These are phyloP conservation scores for Yarrowia sp. DNA, from an alignment of 805 yeast species.

Conservation along the genomic window DNA sequence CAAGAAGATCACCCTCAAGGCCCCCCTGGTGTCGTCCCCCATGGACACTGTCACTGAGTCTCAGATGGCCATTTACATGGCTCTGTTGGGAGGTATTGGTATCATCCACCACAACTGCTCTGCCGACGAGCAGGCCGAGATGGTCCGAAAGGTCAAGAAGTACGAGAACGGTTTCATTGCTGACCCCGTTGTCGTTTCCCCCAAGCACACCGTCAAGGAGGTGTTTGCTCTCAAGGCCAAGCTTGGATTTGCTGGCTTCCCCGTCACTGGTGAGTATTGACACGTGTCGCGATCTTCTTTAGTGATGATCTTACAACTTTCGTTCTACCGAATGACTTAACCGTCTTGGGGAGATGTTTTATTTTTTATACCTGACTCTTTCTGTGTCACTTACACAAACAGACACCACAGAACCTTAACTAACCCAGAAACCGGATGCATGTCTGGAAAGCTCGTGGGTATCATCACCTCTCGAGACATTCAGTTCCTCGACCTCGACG, in stretches of 20 bases:
- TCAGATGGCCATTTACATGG: slow-evolving; percentile 98
- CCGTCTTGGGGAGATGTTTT: slow-evolving; percentile 88
- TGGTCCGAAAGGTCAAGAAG: slow-evolving; percentile 95
- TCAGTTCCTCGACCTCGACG: slow-evolving; percentile 81
- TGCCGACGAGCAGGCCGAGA: slow-evolving; percentile 95
- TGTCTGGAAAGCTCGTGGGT: slow-evolving; percentile 89
- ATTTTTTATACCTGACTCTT: background rate
- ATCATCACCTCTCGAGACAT: slow-evolving; percentile 95
- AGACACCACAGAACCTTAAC: background rate
- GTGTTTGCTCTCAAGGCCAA: slow-evolving; percentile 64
- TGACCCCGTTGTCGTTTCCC: slow-evolving; percentile 84
- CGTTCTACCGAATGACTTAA: slow-evolving; percentile 99
- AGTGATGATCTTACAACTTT: slow-evolving; percentile 68
- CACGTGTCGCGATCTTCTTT: background rate
- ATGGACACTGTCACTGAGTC: slow-evolving; percentile 99
- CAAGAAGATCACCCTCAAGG: slow-evolving; percentile 82
- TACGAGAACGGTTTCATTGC: slow-evolving; percentile 96
- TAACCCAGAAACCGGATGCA: slow-evolving; percentile 68
- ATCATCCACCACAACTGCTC: slow-evolving; percentile 96
- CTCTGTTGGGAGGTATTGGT: slow-evolving; percentile 98
- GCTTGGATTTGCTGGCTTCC: slow-evolving; percentile 95
- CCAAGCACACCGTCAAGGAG: slow-evolving; percentile 73
- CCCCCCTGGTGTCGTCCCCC: slow-evolving; percentile 97
- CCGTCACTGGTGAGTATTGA: slow-evolving; percentile 92
- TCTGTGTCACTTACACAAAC: background rate